Percentiles rank a stretch among this genome's conserved stretches.
phyloP scores from a whole-genome alignment of 2,329 filamentous ascomycete species.

The Alternaria sp. region DNA sequence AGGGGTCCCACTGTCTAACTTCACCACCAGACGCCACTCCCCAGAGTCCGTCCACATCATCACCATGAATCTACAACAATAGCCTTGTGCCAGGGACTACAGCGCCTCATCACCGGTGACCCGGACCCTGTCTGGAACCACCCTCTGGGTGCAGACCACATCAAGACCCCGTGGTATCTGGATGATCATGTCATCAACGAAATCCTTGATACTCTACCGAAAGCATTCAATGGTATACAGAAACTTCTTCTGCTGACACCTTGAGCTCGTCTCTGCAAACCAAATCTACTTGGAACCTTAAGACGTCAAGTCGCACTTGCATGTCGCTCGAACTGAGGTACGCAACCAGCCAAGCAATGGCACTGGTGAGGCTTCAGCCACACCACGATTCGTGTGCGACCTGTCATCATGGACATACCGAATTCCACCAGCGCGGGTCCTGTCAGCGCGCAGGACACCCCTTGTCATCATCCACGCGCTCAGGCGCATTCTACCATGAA shows the following conservation, averaged over 20 bases:
- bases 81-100: slow-evolving; percentile 1
- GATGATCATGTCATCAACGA: background rate
- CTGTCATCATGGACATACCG: slow-evolving; percentile 16
- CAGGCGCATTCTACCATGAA: slow-evolving; percentile 37
- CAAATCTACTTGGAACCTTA: background rate
- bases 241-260: background rate
- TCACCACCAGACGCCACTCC: slow-evolving; percentile 17
- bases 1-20: slow-evolving; percentile 7
- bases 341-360: slow-evolving; percentile 29
- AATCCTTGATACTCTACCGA: background rate
- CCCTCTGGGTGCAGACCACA: slow-evolving; percentile 13
- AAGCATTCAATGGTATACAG: background rate
- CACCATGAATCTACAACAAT: slow-evolving; percentile 12
- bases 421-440: slow-evolving; percentile 15
- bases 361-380: slow-evolving; percentile 32
- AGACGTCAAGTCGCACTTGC: background rate
- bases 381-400: slow-evolving; percentile 20
- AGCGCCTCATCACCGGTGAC: slow-evolving; percentile 4
- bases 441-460: slow-evolving; percentile 40
- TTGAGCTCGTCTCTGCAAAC: background rate
- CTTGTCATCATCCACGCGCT: slow-evolving; percentile 31
- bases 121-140: slow-evolving; percentile 14
- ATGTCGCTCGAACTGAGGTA: background rate
- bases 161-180: background rate
- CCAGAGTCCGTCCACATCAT: slow-evolving; percentile 16